phyloP scores from a whole-genome alignment of 805 yeast genomes.

The Candida adriatica region DNA sequence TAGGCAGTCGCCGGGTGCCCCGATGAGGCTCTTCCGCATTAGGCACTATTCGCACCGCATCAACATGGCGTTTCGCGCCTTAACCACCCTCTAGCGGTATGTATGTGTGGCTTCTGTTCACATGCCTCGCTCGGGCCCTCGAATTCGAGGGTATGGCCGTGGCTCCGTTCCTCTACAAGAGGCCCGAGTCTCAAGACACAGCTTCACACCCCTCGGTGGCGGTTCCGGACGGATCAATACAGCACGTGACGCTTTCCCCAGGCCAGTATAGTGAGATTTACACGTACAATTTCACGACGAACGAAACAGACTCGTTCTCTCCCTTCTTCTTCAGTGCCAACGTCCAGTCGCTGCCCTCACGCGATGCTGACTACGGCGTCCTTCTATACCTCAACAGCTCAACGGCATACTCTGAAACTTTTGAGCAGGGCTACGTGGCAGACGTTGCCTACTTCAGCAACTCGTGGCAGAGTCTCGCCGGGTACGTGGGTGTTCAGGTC shows the following conservation, averaged over 20 bases:
- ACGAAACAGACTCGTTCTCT: conserved; percentile 1
- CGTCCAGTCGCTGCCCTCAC: conserved; percentile 3
- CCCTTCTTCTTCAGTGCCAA: conserved; percentile 10
- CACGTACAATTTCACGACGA: conserved; percentile 14
- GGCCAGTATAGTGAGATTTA: conserved; percentile 10
- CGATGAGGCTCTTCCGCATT: too few relatives aligned
- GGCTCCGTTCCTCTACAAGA: too few relatives aligned
- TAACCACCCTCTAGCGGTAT: too few relatives aligned
- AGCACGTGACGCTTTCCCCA: conserved; percentile 11
- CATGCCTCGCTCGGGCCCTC: too few relatives aligned
- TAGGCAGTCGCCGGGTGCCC: too few relatives aligned
- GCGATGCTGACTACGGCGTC: conserved; percentile 7
- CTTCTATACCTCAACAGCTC: conserved; percentile 10
- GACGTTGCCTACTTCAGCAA: conserved; percentile 11
- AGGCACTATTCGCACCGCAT: too few relatives aligned
- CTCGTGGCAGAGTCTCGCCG: conserved; percentile 2
- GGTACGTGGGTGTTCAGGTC: conserved; percentile 7
- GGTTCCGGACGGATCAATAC: conserved; percentile 12
- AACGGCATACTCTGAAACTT: conserved; percentile 4
- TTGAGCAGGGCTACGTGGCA: conserved; percentile 11
- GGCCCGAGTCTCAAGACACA: too few relatives aligned
- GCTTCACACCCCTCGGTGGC: background rate
- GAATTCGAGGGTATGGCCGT: too few relatives aligned
- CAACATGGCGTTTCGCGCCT: too few relatives aligned
- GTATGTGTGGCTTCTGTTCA: too few relatives aligned